These are phyloP conservation scores for Leptosphaerulina australis DNA, from an alignment of 2,329 filamentous ascomycete genomes.

Conservation along the genomic window DNA sequence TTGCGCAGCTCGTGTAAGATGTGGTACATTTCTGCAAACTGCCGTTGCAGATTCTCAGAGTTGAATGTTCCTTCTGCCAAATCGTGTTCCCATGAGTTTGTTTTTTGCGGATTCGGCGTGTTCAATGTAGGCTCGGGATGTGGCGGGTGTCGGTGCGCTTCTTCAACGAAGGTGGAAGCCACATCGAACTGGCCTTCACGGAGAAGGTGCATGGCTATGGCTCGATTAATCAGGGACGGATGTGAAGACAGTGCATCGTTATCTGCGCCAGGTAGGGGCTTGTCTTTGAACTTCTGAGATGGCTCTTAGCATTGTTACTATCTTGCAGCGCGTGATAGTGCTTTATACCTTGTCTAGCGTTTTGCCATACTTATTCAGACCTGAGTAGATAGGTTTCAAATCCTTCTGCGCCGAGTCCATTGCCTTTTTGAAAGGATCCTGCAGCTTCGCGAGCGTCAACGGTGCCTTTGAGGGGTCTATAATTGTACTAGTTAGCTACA, in stretches of 20 bases:
- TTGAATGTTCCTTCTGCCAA: conserved; percentile 64
- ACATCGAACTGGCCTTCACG: conserved; percentile 93
- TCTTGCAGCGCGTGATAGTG: neutral
- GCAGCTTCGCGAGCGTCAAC: conserved; percentile 79
- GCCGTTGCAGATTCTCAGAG: conserved; percentile 72
- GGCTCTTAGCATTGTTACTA: conserved; percentile 1
- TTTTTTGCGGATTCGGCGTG: conserved; percentile 40
- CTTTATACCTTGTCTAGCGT: conserved; percentile 75
- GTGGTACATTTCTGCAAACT: conserved; percentile 88
- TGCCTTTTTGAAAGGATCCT: conserved; percentile 80
- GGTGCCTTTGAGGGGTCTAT: conserved; percentile 72
- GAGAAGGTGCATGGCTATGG: conserved; percentile 94
- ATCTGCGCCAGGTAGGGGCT: conserved; percentile 74
- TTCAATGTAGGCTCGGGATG: conserved; percentile 47
- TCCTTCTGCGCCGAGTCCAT: conserved; percentile 82
- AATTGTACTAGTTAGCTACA: conserved; percentile 22
- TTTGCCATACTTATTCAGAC: conserved; percentile 83
- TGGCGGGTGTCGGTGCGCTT: conserved; percentile 62
- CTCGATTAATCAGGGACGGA: conserved; percentile 81
- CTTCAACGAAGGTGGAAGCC: conserved; percentile 81
- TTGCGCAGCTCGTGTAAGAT: conserved; percentile 80
- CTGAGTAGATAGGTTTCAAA: conserved; percentile 81
- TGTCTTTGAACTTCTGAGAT: conserved; percentile 63
- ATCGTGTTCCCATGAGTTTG: conserved; percentile 50
- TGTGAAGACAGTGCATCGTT: conserved; percentile 80